Base-by-base conservation (phyloP, 73 alveolate genomes). In the Blepharisma japonicum region DNA sequence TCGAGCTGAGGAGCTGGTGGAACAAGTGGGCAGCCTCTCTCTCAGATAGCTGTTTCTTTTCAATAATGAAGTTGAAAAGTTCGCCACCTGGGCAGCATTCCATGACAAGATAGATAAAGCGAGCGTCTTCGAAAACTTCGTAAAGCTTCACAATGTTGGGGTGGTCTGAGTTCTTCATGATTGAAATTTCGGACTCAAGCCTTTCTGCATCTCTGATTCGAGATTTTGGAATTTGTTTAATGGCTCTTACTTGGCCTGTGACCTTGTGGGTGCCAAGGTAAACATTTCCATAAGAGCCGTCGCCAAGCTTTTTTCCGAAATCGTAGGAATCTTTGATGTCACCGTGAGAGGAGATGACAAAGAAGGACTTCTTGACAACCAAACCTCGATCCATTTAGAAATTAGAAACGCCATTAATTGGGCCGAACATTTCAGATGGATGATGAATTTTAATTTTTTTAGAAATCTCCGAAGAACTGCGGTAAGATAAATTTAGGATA, bases 221-320 rank as follows among this genome's bases (percentile, higher is more conserved):
- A 18, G 47, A 20, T 85, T 79, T 86, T 45, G 92, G 82, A 8
- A 88, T 77, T 20, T 56, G 68, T 86, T 88, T 88, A 45, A 87
- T 71, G 7, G 95, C 95, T 38, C 95, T 86, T 6, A 48, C 67
- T 47, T 78, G 71, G 42, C 68, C 68, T 2, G 86, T 42, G 54
- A 51, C 74, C 42, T 71, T 71, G 66, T 83, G 81, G 53, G 50
- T 20, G 50, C 81, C 97, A 49, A 80, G 80, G 76, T 76, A 86
- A 45, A 91, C 97, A 7, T 85, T 84, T 23, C 97, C 97, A 85
- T 85, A 91, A 8, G 97, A 84, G 25, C 97, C 97, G 49, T 91
- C 94, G 11, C 97, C 97, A 6, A 91, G 84, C 77, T 23, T 70
- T 39, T 70, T 70, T 11, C 80, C 80, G 9, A 70, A 70, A n/a